Evolutionary conservation across 1,284 basidiomycete species (phyloP).

Genomic region (Leccinum pseudoinsigne): DNA sequence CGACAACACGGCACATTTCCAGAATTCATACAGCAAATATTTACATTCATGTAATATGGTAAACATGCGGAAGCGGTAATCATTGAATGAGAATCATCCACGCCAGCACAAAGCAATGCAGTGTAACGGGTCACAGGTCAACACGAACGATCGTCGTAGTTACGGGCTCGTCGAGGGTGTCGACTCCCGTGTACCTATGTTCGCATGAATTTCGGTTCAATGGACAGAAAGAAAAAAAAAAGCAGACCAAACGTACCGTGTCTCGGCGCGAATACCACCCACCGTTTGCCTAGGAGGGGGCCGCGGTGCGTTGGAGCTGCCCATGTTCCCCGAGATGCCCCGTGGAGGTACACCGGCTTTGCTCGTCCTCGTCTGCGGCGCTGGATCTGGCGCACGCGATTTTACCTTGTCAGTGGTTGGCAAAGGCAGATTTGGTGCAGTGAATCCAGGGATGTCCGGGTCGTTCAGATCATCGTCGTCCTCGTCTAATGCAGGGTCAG

Average conservation of each 20-base stretch:
- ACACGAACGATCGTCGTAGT: constrained; percentile 81
- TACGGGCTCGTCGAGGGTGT: constrained; percentile 92
- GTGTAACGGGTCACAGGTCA: constrained; percentile 6
- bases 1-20: constrained; percentile 32
- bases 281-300: constrained; percentile 59
- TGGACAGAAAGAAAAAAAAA: background rate
- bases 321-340: constrained; percentile 72
- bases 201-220: background rate
- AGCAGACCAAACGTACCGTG: constrained; percentile 53
- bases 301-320: constrained; percentile 44
- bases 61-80: constrained; percentile 9
- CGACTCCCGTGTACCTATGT: constrained; percentile 72
- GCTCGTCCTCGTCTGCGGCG: constrained; percentile 42
- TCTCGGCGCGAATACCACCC: constrained; percentile 86
- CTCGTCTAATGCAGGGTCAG: constrained; percentile 39
- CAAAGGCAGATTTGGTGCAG: constrained; percentile 54
- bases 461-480: constrained; percentile 82
- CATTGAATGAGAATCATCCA: constrained; percentile 95
- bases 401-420: constrained; percentile 66
- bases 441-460: constrained; percentile 74
- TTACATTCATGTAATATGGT: constrained; percentile 18
- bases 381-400: constrained; percentile 58
- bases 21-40: constrained; percentile 9
- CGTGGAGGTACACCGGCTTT: constrained; percentile 33
- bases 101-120: constrained; percentile 64